Evolutionary conservation across 139 green algal genomes (phyloP), one percentile per base, ranked within the genome.

Genomic region (Diplosphaera chodatii): DNA sequence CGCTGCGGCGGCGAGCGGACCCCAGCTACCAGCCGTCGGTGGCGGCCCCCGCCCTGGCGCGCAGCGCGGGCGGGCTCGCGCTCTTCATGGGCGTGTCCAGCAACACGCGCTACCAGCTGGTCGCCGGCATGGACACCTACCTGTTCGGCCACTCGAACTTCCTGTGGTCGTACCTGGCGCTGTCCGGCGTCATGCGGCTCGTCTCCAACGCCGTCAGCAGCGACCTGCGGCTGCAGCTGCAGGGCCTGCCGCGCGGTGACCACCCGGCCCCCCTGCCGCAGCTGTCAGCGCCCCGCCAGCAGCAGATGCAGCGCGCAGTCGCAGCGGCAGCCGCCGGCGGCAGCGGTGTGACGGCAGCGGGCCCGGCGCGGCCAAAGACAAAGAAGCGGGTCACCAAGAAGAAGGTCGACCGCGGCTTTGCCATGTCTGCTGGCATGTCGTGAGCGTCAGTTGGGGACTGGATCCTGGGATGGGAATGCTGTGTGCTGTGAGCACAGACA

Each of bases 101-200:
- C 40, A 98, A 99, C 80, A 64, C 84, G 40, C 77, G 94, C 13
- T 98, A 97, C 81, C 94, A 98, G 84, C 71, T 94, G 37, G 70
- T 98, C 10, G 89, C 87, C 20, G 94, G 94, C 32, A 78, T 97
- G 29, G 94, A 99, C 79, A 84, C 90, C 33, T 92, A 87, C 78
- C 79, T 98, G 71, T 93, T 94, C 70, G 86, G 89, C 34, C 89
- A 91, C 75, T 83, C 74, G 71, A 89, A 83, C 69, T 87, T 80
- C 79, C 71, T 96, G 64, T 91, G 83, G 83, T 85, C 77, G 23
- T 96, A 96, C 80, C 63, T 95, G 70, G 82, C 77, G 0, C 32
- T 67, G 18, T 74, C 62, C 15, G 62, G 37, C 32, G 48, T 76
- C 25, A 76, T 87, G 41, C 72, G 84, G 27, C 22, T 68, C 28